Evolutionary conservation across 805 yeast genomes (phyloP), one percentile per base, ranked within the genome.

Genomic region (Saccharomycopsis sp.): DNA sequence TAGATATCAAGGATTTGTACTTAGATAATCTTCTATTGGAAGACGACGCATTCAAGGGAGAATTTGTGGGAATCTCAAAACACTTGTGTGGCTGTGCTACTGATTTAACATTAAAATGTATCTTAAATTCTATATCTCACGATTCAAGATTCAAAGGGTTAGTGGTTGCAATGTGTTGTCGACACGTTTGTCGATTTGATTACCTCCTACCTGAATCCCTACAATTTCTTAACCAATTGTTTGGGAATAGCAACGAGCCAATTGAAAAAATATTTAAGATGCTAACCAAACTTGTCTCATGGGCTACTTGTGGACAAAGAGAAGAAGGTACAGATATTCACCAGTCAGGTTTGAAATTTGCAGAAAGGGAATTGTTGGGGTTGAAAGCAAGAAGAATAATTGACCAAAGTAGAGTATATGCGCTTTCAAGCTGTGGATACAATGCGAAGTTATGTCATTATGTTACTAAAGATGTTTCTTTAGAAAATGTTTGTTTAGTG

Each of bases 41-140:
- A 21, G 13, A 41, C 8, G 11, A 24, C 38, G n/a, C n/a, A n/a
- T 40, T 28, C 28, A 43, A 1, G 43, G 41, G 19, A 42, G 38
- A 31, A 2, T 58, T 70, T 32, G 80, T 82, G 6, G 86, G 80
- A 1, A 75, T 88, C 2, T 87, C 96, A 3, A 88, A 88, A 59
- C 97, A 88, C 63, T 63, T 89, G 28, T 88, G 97, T 63, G 97
- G 97, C 4, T 94, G 84, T 2, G 97, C 97, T 1, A 89, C 96
- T 0, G 97, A 88, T 59, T 65, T 88, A 40, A 83, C 96, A 0
- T 61, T 89, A 21, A 69, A 77, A 53, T 81, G 87, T 62, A 59
- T 87, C 2, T 49, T 70, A 38, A 72, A 73, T 34, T 60, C 61
- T 47, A 58, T 68, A 0, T 53, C 20, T 4, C 31, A 22, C 31